Conservation (phyloP, 768 basidiomycete species). For the Suillus decipiens region DNA sequence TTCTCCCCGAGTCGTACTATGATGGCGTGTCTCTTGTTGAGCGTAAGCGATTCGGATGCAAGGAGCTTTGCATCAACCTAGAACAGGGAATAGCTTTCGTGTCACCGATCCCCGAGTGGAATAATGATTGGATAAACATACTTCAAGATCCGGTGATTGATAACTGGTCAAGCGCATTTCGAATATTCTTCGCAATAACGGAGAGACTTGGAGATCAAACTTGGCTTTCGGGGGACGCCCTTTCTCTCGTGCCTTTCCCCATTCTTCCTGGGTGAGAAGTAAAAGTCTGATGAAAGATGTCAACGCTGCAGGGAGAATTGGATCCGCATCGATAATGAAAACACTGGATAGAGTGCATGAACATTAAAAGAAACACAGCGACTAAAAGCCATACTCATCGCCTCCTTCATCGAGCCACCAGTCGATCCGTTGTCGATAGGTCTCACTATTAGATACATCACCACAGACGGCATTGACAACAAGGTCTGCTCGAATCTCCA, state of each 20-base stretch:
- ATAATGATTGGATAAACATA: conserved; percentile 14
- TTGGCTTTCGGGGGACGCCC: conserved; percentile 75
- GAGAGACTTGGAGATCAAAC: conserved; percentile 47
- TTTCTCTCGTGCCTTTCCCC: conserved; percentile 58
- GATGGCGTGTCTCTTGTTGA: conserved; percentile 60
- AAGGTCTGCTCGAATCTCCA: conserved; percentile 74
- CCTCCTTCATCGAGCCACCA: conserved; percentile 93
- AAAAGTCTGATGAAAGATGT: conserved; percentile 69
- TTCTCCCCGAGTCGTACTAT: conserved; percentile 84
- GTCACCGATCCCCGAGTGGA: conserved; percentile 2
- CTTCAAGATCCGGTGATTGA: conserved; percentile 52
- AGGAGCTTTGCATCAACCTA: conserved; percentile 55
- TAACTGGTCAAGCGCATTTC: conserved; percentile 55
- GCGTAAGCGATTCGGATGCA: conserved; percentile 27
- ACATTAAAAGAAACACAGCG: background rate
- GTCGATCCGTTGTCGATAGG: conserved; percentile 66
- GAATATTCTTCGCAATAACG: conserved; percentile 51
- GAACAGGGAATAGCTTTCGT: conserved; percentile 17
- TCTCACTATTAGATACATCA: conserved; percentile 10
- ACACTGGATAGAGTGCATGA: conserved; percentile 38
- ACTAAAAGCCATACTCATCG: conserved; percentile 68
- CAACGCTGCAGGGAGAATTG: conserved; percentile 55
- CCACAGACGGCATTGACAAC: conserved; percentile 45
- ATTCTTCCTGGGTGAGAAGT: conserved; percentile 54
- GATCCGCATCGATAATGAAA: conserved; percentile 54